Evolutionary conservation across 2,329 filamentous ascomycete species (phyloP).

Genomic region (Beauveria sp.): DNA sequence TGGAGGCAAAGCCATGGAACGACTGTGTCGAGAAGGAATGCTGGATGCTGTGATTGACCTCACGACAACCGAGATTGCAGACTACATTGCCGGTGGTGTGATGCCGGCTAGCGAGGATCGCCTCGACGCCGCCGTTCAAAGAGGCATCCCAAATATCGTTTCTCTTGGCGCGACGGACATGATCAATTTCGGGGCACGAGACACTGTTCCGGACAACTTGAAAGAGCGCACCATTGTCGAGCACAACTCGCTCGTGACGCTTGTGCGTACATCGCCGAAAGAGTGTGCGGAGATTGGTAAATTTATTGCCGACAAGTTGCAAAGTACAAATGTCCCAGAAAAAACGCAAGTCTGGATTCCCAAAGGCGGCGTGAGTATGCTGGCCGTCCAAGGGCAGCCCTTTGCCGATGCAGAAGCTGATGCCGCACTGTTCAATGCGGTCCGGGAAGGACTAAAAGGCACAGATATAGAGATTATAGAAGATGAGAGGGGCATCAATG

Average conservation of each 20-base stretch:
- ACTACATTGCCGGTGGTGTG: conserved; percentile 54
- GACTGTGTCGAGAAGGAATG: conserved; percentile 47
- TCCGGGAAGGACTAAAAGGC: conserved; percentile 40
- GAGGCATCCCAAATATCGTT: conserved; percentile 46
- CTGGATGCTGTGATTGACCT: conserved; percentile 61
- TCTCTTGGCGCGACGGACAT: conserved; percentile 51
- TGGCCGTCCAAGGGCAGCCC: conserved; percentile 43
- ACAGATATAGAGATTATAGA: conserved; percentile 42
- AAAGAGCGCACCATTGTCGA: conserved; percentile 44
- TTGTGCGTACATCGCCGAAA: conserved; percentile 55
- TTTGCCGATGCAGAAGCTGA: conserved; percentile 42
- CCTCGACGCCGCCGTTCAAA: conserved; percentile 48
- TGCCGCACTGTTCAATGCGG: conserved; percentile 42
- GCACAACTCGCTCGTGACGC: conserved; percentile 59
- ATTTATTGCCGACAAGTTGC: conserved; percentile 49
- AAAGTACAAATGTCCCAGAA: conserved; percentile 27
- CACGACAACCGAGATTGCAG: conserved; percentile 64
- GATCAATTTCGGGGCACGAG: conserved; percentile 54
- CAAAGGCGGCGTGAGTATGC: conserved; percentile 51
- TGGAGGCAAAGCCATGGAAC: conserved; percentile 63
- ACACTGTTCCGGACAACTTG: conserved; percentile 49
- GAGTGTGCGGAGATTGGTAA: conserved; percentile 49
- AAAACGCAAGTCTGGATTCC: conserved; percentile 53
- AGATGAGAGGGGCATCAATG: conserved; percentile 46
- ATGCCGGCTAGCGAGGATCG: conserved; percentile 51